Percentiles rank a stretch among this genome's conserved stretches.
Evolutionary conservation across 495 filamentous ascomycete genomes (phyloP).

Genomic region (Aspergillus ostianus): DNA sequence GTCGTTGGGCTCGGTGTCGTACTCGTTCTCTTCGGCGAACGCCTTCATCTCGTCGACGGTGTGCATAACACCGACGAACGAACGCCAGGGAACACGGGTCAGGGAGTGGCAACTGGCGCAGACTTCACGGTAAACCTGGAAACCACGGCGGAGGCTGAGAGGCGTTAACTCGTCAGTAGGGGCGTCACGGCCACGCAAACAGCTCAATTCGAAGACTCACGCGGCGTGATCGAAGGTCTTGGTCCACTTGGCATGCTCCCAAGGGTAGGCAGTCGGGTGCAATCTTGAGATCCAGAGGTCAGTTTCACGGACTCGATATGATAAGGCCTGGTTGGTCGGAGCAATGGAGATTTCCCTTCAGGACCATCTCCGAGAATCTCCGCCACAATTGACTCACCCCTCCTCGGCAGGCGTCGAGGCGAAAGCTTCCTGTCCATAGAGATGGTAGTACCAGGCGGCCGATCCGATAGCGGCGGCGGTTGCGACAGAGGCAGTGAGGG

Average conservation of each 20-base stretch:
- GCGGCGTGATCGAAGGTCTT: slow-evolving; percentile 96
- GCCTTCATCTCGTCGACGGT: slow-evolving; percentile 97
- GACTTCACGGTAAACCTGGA: slow-evolving; percentile 99
- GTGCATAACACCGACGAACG: slow-evolving; percentile 85
- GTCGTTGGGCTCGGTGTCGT: slow-evolving; percentile 97
- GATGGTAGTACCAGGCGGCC: slow-evolving; percentile 61
- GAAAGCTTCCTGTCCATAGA: slow-evolving; percentile 82
- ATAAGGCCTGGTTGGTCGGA: slow-evolving; percentile 28
- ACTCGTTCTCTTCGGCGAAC: slow-evolving; percentile 96
- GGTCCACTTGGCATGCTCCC: slow-evolving; percentile 85
- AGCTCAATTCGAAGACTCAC: slow-evolving; percentile 54
- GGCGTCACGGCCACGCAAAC: slow-evolving; percentile 4
- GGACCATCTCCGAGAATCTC: slow-evolving; percentile 15
- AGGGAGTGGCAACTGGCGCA: slow-evolving; percentile 98
- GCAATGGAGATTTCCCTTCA: slow-evolving; percentile 22
- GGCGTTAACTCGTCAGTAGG: slow-evolving; percentile 20
- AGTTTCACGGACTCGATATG: slow-evolving; percentile 10
- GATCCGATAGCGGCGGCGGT: slow-evolving; percentile 83
- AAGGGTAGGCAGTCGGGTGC: slow-evolving; percentile 88
- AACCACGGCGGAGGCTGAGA: slow-evolving; percentile 89
- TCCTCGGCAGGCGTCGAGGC: slow-evolving; percentile 94
- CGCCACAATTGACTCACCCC: slow-evolving; percentile 66
- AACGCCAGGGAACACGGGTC: slow-evolving; percentile 86
- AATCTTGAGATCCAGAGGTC: slow-evolving; percentile 55
- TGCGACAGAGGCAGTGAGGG: slow-evolving; percentile 76